Conservation (phyloP, 352 stramenopile species). For the Saprolegnia parasitica region DNA sequence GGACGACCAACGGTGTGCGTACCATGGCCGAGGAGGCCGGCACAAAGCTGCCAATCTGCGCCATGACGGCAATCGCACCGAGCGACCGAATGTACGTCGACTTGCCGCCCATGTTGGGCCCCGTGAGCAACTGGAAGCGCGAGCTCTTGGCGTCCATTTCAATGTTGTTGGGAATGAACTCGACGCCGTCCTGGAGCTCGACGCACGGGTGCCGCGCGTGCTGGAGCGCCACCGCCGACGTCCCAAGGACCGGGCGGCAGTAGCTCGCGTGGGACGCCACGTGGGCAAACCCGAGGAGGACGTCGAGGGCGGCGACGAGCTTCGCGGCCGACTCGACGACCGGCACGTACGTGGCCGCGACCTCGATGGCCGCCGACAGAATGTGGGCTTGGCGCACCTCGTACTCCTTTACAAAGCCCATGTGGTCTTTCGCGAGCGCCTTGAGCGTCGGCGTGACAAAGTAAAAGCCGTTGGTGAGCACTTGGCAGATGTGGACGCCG, state of each 20-base stretch:
- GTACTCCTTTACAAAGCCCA: constrained; percentile 86
- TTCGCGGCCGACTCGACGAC: constrained; percentile 90
- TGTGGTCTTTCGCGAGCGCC: constrained; percentile 78
- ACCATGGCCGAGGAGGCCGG: constrained; percentile 82
- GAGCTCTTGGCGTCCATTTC: constrained; percentile 74
- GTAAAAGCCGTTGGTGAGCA: constrained; percentile 97
- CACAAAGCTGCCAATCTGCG: constrained; percentile 97
- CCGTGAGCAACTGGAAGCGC: constrained; percentile 95
- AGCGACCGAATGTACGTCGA: constrained; percentile 98
- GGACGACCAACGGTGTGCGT: too few species aligned
- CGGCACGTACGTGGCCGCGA: constrained; percentile 94
- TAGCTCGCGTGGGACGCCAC: constrained; percentile 90
- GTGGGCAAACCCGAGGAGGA: constrained; percentile 92
- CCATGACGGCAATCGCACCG: constrained; percentile 93
- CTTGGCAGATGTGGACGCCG: constrained; percentile 89
- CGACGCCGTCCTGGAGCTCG: constrained; percentile 93
- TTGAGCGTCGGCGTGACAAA: constrained; percentile 94
- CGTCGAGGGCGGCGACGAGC: constrained; percentile 91
- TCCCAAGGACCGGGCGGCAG: constrained; percentile 53
- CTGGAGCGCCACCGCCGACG: constrained; percentile 63
- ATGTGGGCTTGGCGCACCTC: constrained; percentile 87
- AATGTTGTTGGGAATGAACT: constrained; percentile 99
- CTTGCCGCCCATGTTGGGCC: constrained; percentile 99
- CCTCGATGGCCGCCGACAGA: constrained; percentile 89
- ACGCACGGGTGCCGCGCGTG: constrained; percentile 96